These are phyloP conservation scores for Domatiomyces catenatus DNA, from an alignment of 2,329 filamentous ascomycete genomes.

Conservation along the genomic window DNA sequence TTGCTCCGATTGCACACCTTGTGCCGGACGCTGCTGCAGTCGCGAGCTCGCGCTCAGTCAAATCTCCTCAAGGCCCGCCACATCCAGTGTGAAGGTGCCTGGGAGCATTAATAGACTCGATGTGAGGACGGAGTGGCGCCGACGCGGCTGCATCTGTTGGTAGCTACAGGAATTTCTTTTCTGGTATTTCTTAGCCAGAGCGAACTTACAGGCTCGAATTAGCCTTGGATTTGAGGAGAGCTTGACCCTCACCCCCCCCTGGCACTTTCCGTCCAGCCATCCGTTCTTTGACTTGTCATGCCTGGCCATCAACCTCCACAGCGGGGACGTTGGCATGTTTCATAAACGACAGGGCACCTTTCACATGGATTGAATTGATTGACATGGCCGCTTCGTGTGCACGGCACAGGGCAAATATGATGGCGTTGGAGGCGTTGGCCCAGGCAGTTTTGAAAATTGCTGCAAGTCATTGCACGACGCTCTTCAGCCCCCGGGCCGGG, in stretches of 20 bases:
- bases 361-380: neutral
- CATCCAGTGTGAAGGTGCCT: neutral
- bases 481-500: neutral
- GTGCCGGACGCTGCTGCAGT: neutral
- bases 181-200: neutral
- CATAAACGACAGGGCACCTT: neutral
- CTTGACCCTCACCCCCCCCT: neutral
- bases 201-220: neutral
- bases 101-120: neutral
- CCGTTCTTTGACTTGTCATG: neutral
- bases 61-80: neutral
- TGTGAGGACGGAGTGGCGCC: neutral
- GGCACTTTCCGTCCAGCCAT: neutral
- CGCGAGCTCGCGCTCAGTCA: neutral
- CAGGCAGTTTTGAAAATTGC: neutral
- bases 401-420: neutral
- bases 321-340: neutral
- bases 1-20: neutral
- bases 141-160: neutral
- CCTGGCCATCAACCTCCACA: neutral
- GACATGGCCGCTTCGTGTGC: neutral
- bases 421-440: neutral
- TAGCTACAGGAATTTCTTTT: no score
- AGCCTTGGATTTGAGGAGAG: neutral
- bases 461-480: neutral